phyloP scores from a whole-genome alignment of 805 yeast genomes.

The Cyberlindnera japonica region DNA sequence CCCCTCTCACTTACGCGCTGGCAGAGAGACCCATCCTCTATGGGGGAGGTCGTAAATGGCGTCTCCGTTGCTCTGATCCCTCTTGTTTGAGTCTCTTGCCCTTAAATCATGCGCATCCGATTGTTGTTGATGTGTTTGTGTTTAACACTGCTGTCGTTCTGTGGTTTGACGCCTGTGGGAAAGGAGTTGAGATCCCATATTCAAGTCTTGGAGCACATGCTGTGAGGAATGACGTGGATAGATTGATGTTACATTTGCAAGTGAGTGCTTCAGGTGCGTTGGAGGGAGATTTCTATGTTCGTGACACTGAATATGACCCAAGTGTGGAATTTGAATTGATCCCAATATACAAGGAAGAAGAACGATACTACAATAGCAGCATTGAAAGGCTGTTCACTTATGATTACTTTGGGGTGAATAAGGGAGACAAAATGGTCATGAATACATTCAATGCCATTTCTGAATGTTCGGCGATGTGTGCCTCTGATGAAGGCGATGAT shows the following conservation, averaged over 20 bases:
- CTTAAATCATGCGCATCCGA: constrained; percentile 11
- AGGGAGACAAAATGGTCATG: constrained; percentile 37
- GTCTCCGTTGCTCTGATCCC: constrained; percentile 15
- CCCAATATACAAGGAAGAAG: constrained; percentile 35
- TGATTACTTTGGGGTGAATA: constrained; percentile 36
- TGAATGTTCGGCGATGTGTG: constrained; percentile 27
- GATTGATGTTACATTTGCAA: constrained; percentile 6
- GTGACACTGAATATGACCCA: constrained; percentile 9
- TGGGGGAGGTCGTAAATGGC: constrained; percentile 41
- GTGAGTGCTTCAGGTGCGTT: constrained; percentile 10
- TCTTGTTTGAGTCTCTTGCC: constrained; percentile 14
- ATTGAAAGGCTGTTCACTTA: constrained; percentile 35
- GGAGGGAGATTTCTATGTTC: constrained; percentile 7
- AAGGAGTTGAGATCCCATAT: constrained; percentile 37
- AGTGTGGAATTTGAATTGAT: constrained; percentile 31
- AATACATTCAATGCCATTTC: constrained; percentile 36
- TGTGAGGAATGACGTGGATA: constrained; percentile 8
- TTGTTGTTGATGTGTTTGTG: constrained; percentile 35
- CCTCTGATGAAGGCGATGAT: constrained; percentile 6
- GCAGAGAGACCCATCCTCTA: constrained; percentile 32
- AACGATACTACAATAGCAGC: constrained; percentile 32
- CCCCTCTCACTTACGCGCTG: constrained; percentile 20
- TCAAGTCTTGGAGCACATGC: constrained; percentile 22
- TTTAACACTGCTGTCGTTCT: constrained; percentile 34
- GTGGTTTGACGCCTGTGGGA: constrained; percentile 35